Conservation (phyloP, 2,329 filamentous ascomycete genomes). For the Blastomyces gilchristii region DNA sequence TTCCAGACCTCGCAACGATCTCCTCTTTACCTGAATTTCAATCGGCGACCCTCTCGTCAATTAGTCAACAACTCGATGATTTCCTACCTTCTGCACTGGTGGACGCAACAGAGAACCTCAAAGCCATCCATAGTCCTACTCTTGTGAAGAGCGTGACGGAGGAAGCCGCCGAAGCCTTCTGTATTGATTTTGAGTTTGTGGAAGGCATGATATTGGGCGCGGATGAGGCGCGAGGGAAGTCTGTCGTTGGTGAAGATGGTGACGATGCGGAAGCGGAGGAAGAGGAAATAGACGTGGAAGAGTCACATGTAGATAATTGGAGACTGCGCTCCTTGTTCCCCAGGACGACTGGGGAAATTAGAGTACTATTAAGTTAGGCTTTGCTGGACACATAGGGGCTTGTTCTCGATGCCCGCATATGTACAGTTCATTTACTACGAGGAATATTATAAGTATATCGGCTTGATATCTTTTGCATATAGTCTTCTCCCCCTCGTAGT, state of each 20-base stretch:
- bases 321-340: slow-evolving; percentile 50
- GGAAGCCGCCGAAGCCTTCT: slow-evolving; percentile 73
- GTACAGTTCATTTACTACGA: not conserved
- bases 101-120: slow-evolving; percentile 76
- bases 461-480: not conserved
- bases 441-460: not conserved
- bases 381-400: too few relatives aligned
- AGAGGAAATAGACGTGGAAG: slow-evolving; percentile 24
- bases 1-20: slow-evolving; percentile 46
- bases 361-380: slow-evolving; percentile 49
- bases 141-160: slow-evolving; percentile 69
- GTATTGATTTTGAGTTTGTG: slow-evolving; percentile 66
- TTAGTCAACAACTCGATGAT: slow-evolving; percentile 70
- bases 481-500: not conserved
- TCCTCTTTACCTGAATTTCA: slow-evolving; percentile 48
- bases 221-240: slow-evolving; percentile 41
- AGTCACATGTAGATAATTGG: slow-evolving; percentile 26
- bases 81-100: slow-evolving; percentile 89
- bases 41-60: slow-evolving; percentile 49
- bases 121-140: slow-evolving; percentile 58
- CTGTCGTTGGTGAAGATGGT: slow-evolving; percentile 21
- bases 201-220: slow-evolving; percentile 51
- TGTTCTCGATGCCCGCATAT: not conserved
- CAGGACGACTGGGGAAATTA: slow-evolving; percentile 54
- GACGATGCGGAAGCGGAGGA: slow-evolving; percentile 14